Conservation (phyloP, 2,329 filamentous ascomycete genomes). For the Fusarium goolgardi region DNA sequence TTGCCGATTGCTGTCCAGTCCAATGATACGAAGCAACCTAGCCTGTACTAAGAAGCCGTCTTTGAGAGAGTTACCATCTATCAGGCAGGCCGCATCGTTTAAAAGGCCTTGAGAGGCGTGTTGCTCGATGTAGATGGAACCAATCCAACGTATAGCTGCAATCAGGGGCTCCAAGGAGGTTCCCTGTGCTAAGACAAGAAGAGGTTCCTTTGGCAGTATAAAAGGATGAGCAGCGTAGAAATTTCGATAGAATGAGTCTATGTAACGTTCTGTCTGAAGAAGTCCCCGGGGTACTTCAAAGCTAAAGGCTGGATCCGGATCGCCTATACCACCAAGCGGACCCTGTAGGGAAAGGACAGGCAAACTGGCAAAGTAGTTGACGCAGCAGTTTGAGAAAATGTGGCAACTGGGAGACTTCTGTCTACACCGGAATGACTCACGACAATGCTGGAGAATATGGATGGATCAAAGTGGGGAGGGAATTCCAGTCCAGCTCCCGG, state of each 20-base stretch:
- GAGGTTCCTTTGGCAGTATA: background rate
- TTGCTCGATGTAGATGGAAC: constrained; percentile 1
- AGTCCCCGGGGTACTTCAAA: background rate
- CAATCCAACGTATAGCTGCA: constrained; percentile 13
- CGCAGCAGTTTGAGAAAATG: background rate
- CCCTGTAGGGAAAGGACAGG: background rate
- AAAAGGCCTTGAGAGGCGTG: background rate
- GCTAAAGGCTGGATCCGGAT: background rate
- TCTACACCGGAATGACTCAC: background rate
- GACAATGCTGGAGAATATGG: rapidly evolving
- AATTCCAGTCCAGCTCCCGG: background rate
- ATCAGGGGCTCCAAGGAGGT: background rate
- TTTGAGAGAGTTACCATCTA: background rate
- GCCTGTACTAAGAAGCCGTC: constrained; percentile 5
- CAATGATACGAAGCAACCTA: constrained; percentile 2
- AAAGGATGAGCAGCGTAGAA: constrained; percentile 11
- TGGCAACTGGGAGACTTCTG: rapidly evolving
- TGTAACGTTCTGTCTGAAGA: background rate
- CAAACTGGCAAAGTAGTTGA: background rate
- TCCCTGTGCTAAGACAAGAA: background rate
- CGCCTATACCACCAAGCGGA: background rate
- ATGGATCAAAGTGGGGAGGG: background rate
- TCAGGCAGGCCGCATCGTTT: background rate
- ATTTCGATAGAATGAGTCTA: constrained; percentile 4
- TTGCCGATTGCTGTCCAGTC: background rate